These are phyloP conservation scores for Paramecium octaurelia DNA, from an alignment of 73 alveolate genomes.

Conservation along the genomic window DNA sequence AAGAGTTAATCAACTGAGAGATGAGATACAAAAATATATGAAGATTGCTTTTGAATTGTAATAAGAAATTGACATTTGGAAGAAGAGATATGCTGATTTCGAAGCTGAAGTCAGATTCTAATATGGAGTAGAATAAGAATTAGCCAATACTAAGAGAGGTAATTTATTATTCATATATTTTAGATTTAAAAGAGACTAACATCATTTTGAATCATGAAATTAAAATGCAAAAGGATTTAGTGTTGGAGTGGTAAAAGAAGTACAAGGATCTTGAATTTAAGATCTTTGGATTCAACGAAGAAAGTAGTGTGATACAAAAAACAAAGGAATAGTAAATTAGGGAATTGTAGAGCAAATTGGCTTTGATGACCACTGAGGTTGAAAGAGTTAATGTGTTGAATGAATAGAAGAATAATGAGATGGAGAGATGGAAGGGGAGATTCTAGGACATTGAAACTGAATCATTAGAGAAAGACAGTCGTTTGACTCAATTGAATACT, in stretches of 20 bases:
- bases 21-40: neutral
- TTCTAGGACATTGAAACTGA: neutral
- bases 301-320: neutral
- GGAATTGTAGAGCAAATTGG: slow-evolving; percentile 7
- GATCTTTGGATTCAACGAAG: slow-evolving; percentile 17
- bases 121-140: slow-evolving; percentile 38
- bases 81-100: neutral
- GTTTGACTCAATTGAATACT: neutral
- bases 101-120: slow-evolving; percentile 20
- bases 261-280: slow-evolving; percentile 15
- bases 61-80: slow-evolving; percentile 35
- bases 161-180: neutral
- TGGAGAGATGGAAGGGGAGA: slow-evolving; percentile 23
- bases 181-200: slow-evolving; percentile 5
- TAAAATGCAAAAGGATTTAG: neutral
- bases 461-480: neutral
- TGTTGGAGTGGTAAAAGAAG: neutral
- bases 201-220: slow-evolving; percentile 2
- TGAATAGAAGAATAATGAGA: neutral
- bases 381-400: slow-evolving; percentile 26
- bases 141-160: neutral
- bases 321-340: neutral
- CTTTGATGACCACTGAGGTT: neutral
- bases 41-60: neutral
- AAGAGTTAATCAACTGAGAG: neutral